Evolutionary conservation across 495 filamentous ascomycete genomes (phyloP), one percentile per base, ranked within the genome.

Genomic region (Penicillium roqueforti): DNA sequence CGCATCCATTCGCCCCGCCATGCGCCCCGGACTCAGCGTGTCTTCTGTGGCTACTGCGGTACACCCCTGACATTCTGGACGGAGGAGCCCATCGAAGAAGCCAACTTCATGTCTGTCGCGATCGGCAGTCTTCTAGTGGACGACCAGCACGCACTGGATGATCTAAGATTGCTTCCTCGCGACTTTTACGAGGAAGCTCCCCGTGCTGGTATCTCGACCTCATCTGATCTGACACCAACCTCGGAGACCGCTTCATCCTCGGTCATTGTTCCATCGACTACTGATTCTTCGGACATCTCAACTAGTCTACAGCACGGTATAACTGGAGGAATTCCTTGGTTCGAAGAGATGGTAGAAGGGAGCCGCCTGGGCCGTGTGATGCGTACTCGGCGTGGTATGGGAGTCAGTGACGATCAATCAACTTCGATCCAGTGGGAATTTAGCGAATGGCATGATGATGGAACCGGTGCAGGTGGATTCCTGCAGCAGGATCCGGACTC

Each of bases 31-130:
- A 69, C 81, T 0, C 81, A 83, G 65, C 85, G 88, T 42, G 82
- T 88, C 48, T 96, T 96, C 70, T 96, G 91, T 68, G 91, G 91
- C 0, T 92, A 87, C 72, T 95, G 91, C 65, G 91, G 91, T 18
- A 92, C 89, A 2, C 85, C 84, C 5, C 73, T 96, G 38, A 84
- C 82, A 0, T 87, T 84, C 56, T 95, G 91, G 91, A 83, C 82
- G 46, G 90, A 95, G 63, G 61, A 80, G 11, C 85, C 87, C 1
- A 65, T 56, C 0, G 78, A 75, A 31, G 87, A 92, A 61, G 84
- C 84, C 6, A 82, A 91, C 11, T 90, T 77, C 57, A 88, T 96
- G 65, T 80, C 78, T 25, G 68, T 95, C 40, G 83, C 89, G 3
- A 76, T 96, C 25, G 86, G 87, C 5, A 89, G 83, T 57, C 72